phyloP scores from a whole-genome alignment of 2,329 filamentous ascomycete species.

The Colletotrichum gloeosporioides region DNA sequence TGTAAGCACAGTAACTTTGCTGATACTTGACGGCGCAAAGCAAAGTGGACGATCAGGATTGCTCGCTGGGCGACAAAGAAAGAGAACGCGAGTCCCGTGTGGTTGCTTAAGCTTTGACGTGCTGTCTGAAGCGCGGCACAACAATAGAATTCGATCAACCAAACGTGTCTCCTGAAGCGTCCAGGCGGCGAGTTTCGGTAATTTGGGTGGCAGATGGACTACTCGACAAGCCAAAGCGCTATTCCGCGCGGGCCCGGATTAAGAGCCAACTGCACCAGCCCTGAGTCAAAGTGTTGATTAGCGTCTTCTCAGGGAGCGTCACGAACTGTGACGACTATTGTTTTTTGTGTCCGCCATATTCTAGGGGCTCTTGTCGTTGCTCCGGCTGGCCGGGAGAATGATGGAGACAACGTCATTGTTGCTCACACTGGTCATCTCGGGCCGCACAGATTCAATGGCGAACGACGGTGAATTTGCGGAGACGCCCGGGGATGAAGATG shows the following conservation, averaged over 20 bases:
- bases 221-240: slow-evolving; percentile 7
- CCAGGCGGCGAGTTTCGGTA: not conserved
- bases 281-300: slow-evolving; percentile 8
- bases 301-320: slow-evolving; percentile 1
- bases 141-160: not conserved
- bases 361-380: not conserved
- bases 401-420: not conserved
- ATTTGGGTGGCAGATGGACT: not conserved
- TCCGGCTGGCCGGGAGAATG: not conserved
- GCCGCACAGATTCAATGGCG: not conserved
- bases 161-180: slow-evolving; percentile 1
- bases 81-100: not conserved
- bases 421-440: not conserved
- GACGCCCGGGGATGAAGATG: not conserved
- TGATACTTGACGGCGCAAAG: not conserved
- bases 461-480: not conserved
- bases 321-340: not conserved
- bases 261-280: not conserved
- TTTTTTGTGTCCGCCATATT: not conserved
- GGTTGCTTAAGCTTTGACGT: slow-evolving; percentile 10
- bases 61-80: slow-evolving; percentile 3
- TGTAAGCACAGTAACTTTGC: not conserved
- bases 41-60: not conserved
- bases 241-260: not conserved
- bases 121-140: not conserved